Percentiles rank a stretch among this genome's conserved stretches.
Conservation (phyloP, 2,329 filamentous ascomycete species). For the Exserohilum turcica region DNA sequence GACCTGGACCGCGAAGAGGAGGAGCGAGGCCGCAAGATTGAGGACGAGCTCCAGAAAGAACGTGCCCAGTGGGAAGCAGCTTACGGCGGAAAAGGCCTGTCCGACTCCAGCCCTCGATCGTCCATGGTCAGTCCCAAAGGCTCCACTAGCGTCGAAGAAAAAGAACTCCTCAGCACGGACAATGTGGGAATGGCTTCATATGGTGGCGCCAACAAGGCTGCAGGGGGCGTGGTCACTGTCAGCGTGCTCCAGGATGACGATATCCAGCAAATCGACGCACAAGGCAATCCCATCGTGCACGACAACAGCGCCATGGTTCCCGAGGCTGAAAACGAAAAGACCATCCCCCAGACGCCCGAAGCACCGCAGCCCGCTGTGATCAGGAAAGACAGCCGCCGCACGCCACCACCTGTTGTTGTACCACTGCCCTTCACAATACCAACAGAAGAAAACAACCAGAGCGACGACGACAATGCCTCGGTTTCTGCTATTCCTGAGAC, state of each 20-base stretch:
- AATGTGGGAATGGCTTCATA: constrained; percentile 60
- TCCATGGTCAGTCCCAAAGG: constrained; percentile 43
- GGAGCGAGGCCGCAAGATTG: constrained; percentile 69
- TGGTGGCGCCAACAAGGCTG: constrained; percentile 44
- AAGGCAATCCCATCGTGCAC: constrained; percentile 33
- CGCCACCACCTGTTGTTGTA: constrained; percentile 60
- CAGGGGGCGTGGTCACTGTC: constrained; percentile 57
- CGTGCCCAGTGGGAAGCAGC: constrained; percentile 74
- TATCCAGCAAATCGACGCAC: constrained; percentile 40
- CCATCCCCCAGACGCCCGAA: constrained; percentile 10
- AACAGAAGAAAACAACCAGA: constrained; percentile 48
- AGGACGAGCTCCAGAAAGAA: constrained; percentile 66
- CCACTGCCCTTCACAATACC: constrained; percentile 70
- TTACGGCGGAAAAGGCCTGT: constrained; percentile 67
- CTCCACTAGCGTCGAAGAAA: constrained; percentile 41
- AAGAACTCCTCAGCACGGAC: constrained; percentile 51
- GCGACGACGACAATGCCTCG: constrained; percentile 56
- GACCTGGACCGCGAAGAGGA: constrained; percentile 70
- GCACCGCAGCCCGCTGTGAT: background rate
- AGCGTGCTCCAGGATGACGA: constrained; percentile 59
- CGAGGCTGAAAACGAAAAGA: constrained; percentile 1
- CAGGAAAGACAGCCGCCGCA: constrained; percentile 29
- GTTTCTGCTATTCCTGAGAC: constrained; percentile 61
- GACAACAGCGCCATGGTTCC: constrained; percentile 2
- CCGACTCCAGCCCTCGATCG: constrained; percentile 59